These are phyloP conservation scores for Candida xyloterini DNA, from an alignment of 805 yeast genomes.

Conservation along the genomic window DNA sequence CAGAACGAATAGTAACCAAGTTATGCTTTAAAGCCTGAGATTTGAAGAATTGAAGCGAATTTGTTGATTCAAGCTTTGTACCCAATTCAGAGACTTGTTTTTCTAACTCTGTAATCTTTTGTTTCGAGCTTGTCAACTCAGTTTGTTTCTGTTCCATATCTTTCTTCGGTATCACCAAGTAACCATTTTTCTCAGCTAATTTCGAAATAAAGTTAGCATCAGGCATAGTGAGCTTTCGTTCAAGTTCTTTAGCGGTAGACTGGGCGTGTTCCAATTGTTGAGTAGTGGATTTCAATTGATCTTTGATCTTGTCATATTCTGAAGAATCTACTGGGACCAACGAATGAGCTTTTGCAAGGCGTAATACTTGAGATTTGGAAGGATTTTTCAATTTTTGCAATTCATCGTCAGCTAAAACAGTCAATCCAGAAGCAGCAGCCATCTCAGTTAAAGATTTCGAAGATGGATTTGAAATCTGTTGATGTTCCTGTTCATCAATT, in stretches of 20 bases:
- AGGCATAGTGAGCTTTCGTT: constrained; percentile 25
- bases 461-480: constrained; percentile 17
- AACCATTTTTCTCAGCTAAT: constrained; percentile 20
- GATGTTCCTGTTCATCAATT: constrained; percentile 16
- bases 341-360: constrained; percentile 9
- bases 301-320: constrained; percentile 2
- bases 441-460: constrained; percentile 32
- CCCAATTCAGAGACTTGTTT: background rate
- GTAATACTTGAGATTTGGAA: constrained; percentile 13
- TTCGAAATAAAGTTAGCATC: constrained; percentile 21
- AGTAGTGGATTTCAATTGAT: background rate
- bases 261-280: background rate
- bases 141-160: background rate
- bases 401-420: constrained; percentile 18
- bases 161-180: constrained; percentile 4
- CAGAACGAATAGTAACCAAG: constrained; percentile 12
- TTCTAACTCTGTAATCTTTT: background rate
- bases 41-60: constrained; percentile 2
- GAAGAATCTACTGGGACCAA: constrained; percentile 6
- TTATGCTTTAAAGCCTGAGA: constrained; percentile 6
- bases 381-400: constrained; percentile 15
- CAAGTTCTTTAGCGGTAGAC: background rate
- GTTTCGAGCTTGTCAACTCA: constrained; percentile 1
- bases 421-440: constrained; percentile 28
- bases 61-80: constrained; percentile 10